Conservation (phyloP, 2,329 filamentous ascomycete genomes). For the Aspergillus alliaceus region DNA sequence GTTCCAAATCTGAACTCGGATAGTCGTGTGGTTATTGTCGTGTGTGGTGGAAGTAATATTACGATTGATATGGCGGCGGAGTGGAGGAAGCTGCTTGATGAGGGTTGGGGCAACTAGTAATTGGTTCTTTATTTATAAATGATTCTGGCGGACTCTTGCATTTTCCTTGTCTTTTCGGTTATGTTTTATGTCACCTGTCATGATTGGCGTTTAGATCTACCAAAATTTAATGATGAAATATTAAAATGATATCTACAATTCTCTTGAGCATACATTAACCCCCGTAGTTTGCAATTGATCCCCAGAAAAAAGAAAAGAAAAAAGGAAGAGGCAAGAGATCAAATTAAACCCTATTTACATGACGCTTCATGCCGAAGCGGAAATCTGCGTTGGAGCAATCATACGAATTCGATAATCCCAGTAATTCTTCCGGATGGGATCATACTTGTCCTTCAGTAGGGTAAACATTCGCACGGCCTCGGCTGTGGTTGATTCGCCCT, state of each 20-base stretch:
- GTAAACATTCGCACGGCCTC: conserved; percentile 70
- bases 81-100: conserved; percentile 52
- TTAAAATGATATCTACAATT: not conserved
- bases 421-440: conserved; percentile 86
- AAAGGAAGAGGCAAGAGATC: no score
- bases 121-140: not conserved
- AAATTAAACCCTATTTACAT: not conserved
- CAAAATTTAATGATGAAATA: not conserved
- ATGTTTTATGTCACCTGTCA: not conserved
- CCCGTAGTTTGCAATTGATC: no score
- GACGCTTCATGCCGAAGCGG: conserved; percentile 18
- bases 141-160: conserved; percentile 5
- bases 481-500: conserved; percentile 38
- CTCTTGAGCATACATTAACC: not conserved
- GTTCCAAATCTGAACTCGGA: conserved; percentile 63
- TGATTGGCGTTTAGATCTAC: not conserved
- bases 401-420: conserved; percentile 74
- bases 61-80: conserved; percentile 60
- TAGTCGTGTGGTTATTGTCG: conserved; percentile 76
- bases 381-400: conserved; percentile 32
- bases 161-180: not conserved
- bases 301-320: no score
- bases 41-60: conserved; percentile 77
- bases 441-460: conserved; percentile 79
- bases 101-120: conserved; percentile 38